phyloP scores from a whole-genome alignment of 345 rosid species.

The Bruguiera sexangula region DNA sequence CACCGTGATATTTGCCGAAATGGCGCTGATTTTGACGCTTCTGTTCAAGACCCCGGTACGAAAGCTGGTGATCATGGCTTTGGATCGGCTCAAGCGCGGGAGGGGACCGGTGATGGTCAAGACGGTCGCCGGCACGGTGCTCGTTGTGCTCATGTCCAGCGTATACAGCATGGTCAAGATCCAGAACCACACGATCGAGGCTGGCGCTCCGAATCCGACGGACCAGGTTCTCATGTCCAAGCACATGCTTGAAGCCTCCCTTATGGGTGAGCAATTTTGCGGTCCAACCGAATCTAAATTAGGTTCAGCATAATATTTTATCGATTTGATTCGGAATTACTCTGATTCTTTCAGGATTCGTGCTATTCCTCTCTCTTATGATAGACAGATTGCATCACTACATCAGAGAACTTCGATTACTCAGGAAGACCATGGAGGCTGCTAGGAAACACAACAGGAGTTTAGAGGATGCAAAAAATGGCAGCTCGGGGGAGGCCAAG shows the following conservation, averaged over 20 bases:
- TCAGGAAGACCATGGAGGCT: conserved; percentile 75
- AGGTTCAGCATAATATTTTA: too few relatives aligned
- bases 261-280: conserved; percentile 3
- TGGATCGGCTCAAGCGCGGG: conserved; percentile 81
- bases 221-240: conserved; percentile 73
- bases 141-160: conserved; percentile 58
- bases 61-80: conserved; percentile 54
- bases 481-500: conserved; percentile 44
- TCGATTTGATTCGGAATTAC: neutral
- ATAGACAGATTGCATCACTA: conserved; percentile 82
- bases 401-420: conserved; percentile 69
- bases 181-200: conserved; percentile 50
- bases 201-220: conserved; percentile 62
- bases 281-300: too few relatives aligned
- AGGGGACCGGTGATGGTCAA: conserved; percentile 70
- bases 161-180: conserved; percentile 53
- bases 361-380: conserved; percentile 75
- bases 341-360: conserved; percentile 49
- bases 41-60: conserved; percentile 77
- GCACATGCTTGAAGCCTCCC: conserved; percentile 73
- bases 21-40: conserved; percentile 59
- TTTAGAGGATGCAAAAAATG: conserved; percentile 50
- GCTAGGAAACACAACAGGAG: conserved; percentile 69
- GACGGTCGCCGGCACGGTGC: conserved; percentile 58
- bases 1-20: conserved; percentile 52